Evolutionary conservation across 2,329 filamentous ascomycete genomes (phyloP).

Genomic region (Pyrenophora graminea): DNA sequence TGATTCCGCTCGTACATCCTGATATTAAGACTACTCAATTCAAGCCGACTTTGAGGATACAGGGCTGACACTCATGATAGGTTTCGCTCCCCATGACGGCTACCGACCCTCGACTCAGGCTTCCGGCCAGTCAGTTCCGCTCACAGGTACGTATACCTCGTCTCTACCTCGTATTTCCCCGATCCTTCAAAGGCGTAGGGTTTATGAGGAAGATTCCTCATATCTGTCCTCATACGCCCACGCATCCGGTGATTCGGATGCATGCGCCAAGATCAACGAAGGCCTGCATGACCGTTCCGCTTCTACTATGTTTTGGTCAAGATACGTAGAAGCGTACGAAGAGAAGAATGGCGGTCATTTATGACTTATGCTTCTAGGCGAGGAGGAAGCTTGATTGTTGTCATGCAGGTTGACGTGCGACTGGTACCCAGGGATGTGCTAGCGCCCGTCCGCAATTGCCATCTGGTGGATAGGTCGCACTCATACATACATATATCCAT

Average conservation of each 20-base stretch:
- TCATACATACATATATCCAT: conserved; percentile 2
- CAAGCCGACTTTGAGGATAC: background rate
- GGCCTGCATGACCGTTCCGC: background rate
- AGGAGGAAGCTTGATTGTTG: background rate
- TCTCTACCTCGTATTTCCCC: background rate
- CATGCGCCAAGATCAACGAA: conserved; percentile 2
- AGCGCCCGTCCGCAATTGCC: background rate
- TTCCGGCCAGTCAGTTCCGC: background rate
- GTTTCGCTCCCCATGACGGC: too few species aligned
- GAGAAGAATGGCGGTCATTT: too few species aligned
- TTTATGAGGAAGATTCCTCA: background rate
- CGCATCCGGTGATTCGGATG: background rate
- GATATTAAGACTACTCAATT: too few species aligned
- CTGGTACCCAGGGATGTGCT: background rate
- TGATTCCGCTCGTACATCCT: too few species aligned
- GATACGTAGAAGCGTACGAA: too few species aligned
- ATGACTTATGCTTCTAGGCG: background rate
- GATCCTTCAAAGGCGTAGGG: background rate
- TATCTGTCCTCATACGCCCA: background rate
- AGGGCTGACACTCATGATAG: too few species aligned
- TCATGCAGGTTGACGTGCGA: background rate
- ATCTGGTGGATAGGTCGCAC: background rate
- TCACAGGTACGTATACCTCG: background rate
- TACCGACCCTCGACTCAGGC: background rate
- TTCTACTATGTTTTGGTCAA: too few species aligned